These are phyloP conservation scores for Saccharomycopsis fermentans DNA, from an alignment of 805 yeast genomes.

Conservation along the genomic window DNA sequence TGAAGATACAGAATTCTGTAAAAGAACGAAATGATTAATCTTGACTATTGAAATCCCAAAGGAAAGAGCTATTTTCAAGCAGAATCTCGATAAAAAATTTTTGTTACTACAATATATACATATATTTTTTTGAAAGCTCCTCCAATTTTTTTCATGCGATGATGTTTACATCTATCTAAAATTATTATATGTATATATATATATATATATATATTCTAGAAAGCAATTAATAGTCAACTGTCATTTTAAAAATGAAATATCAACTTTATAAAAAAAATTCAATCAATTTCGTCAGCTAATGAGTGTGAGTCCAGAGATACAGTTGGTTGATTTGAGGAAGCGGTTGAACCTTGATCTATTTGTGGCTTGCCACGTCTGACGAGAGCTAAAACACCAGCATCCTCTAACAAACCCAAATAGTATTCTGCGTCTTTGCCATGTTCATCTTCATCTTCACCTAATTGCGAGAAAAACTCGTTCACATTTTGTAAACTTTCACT, in stretches of 20 bases:
- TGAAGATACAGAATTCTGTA: background rate
- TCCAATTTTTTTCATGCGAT: background rate
- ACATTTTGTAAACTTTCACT: slow-evolving; percentile 65
- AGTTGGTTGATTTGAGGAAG: background rate
- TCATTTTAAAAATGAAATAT: too few relatives aligned
- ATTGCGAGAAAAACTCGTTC: slow-evolving; percentile 65
- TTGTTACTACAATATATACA: background rate
- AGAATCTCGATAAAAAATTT: background rate
- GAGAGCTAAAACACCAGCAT: slow-evolving; percentile 47
- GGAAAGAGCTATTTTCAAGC: background rate
- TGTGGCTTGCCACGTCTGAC: background rate
- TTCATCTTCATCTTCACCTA: slow-evolving; percentile 52
- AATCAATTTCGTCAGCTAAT: slow-evolving; percentile 4
- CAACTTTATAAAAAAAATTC: background rate
- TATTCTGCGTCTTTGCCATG: slow-evolving; percentile 44
- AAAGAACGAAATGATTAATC: background rate
- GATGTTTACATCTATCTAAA: background rate
- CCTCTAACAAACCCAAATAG: slow-evolving; percentile 61
- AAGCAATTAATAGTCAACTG: background rate
- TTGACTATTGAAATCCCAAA: background rate
- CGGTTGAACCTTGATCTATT: background rate
- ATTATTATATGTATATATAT: background rate
- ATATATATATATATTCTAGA: background rate
- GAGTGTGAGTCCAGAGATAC: background rate
- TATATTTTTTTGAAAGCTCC: background rate